A percentile compares a stretch with the other conserved stretches of the same genome.
These are phyloP conservation scores for Didymella arachidicola DNA, from an alignment of 2,329 filamentous ascomycete species.

Conservation along the genomic window DNA sequence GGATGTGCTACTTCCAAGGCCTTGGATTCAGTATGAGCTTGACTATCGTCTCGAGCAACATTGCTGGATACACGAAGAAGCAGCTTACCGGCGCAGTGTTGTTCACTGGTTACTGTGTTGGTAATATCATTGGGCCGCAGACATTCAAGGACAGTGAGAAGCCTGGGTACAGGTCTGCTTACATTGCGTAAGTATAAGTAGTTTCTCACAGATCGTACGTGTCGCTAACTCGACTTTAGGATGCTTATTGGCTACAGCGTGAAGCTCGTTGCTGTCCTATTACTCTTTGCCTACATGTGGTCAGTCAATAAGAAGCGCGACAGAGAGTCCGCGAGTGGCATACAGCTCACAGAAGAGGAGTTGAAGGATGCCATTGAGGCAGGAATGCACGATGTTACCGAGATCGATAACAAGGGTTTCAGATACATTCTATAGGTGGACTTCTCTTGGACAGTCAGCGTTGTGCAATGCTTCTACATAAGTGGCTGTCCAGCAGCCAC, in stretches of 20 bases:
- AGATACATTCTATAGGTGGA: slow-evolving; percentile 45
- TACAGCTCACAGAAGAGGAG: slow-evolving; percentile 38
- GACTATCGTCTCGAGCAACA: slow-evolving; percentile 55
- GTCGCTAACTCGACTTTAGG: neutral
- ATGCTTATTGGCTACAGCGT: slow-evolving; percentile 53
- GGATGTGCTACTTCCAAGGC: slow-evolving; percentile 56
- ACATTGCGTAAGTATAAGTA: slow-evolving; percentile 19
- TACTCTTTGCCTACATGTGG: slow-evolving; percentile 50
- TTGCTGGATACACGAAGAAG: slow-evolving; percentile 52
- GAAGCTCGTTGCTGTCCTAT: slow-evolving; percentile 48
- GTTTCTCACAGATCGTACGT: neutral
- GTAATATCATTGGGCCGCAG: slow-evolving; percentile 54
- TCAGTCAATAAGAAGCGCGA: slow-evolving; percentile 47
- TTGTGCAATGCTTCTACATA: no score
- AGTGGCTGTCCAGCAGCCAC: no score
- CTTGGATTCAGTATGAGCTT: slow-evolving; percentile 44
- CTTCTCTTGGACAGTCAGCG: no score
- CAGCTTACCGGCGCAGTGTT: slow-evolving; percentile 63
- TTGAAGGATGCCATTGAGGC: slow-evolving; percentile 49
- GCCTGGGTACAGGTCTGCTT: slow-evolving; percentile 42
- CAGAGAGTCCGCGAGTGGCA: slow-evolving; percentile 29
- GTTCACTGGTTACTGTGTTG: slow-evolving; percentile 53
- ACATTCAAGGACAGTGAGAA: slow-evolving; percentile 52
- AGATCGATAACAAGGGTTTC: slow-evolving; percentile 56
- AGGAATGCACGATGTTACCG: slow-evolving; percentile 54